These are phyloP conservation scores for Debaryomyces tyrocola DNA, from an alignment of 805 yeast genomes.

Conservation along the genomic window DNA sequence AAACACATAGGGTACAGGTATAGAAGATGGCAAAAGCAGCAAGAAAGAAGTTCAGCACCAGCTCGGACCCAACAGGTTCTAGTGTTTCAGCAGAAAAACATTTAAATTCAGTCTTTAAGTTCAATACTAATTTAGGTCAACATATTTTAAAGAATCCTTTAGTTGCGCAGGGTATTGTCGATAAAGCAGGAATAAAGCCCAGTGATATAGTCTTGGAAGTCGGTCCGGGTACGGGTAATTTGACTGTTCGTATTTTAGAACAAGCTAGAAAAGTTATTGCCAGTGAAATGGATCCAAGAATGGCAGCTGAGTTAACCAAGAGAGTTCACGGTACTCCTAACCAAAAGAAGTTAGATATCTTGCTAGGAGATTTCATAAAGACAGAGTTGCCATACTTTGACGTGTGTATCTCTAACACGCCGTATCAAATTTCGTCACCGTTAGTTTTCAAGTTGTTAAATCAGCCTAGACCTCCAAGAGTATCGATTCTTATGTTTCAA, in stretches of 20 bases:
- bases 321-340: slow-evolving; percentile 97
- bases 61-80: slow-evolving; percentile 48
- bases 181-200: slow-evolving; percentile 90
- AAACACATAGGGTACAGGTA: background rate
- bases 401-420: slow-evolving; percentile 94
- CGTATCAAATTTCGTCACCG: slow-evolving; percentile 96
- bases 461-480: slow-evolving; percentile 92
- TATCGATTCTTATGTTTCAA: slow-evolving; percentile 95
- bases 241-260: slow-evolving; percentile 89
- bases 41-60: slow-evolving; percentile 57
- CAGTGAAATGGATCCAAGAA: slow-evolving; percentile 98
- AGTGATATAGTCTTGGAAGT: slow-evolving; percentile 93
- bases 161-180: slow-evolving; percentile 97
- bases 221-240: slow-evolving; percentile 99
- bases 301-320: slow-evolving; percentile 98
- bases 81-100: slow-evolving; percentile 71
- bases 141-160: slow-evolving; percentile 95
- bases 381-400: slow-evolving; percentile 93
- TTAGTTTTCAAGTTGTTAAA: slow-evolving; percentile 88
- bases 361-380: slow-evolving; percentile 95
- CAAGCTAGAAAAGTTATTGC: slow-evolving; percentile 94
- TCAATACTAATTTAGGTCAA: slow-evolving; percentile 96
- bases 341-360: slow-evolving; percentile 85
- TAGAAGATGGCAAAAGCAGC: slow-evolving; percentile 58
- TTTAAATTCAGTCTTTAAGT: slow-evolving; percentile 84